These are phyloP conservation scores for Coemansia sp. DNA, from an alignment of 192 early-diverging fungal species.

Conservation along the genomic window DNA sequence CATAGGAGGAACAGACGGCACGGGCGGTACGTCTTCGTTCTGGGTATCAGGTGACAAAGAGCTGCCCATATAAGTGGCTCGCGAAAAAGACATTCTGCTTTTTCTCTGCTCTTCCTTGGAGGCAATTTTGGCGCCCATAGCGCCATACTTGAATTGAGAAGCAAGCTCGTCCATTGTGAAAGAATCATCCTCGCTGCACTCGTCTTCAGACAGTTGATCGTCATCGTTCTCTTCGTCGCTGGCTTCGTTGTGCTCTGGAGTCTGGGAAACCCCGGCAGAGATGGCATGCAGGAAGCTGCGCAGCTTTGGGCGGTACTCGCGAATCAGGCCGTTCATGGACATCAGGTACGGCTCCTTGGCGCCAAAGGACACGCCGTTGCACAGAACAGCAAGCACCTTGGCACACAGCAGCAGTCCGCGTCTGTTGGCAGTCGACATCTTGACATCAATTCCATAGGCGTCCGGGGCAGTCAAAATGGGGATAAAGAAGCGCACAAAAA, in stretches of 20 bases:
- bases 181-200: conserved; percentile 18
- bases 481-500: conserved; percentile 94
- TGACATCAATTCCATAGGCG: conserved; percentile 62
- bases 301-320: conserved; percentile 77
- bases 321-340: conserved; percentile 82
- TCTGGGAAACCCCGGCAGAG: conserved; percentile 12
- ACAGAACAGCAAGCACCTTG: conserved; percentile 93
- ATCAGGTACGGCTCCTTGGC: conserved; percentile 90
- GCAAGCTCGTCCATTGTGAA: conserved; percentile 51
- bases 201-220: not conserved
- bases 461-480: conserved; percentile 95
- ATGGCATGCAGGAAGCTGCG: conserved; percentile 73
- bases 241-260: not conserved
- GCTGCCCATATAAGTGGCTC: conserved; percentile 18
- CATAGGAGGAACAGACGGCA: too few species aligned
- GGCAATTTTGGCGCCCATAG: conserved; percentile 45
- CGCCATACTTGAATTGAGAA: conserved; percentile 44
- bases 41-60: conserved; percentile 18
- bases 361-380: conserved; percentile 93
- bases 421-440: conserved; percentile 69
- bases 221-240: conserved; percentile 1
- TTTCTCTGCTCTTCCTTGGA: conserved; percentile 54
- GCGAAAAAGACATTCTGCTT: conserved; percentile 44
- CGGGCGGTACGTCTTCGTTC: conserved; percentile 16
- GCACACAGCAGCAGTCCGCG: conserved; percentile 86